These are phyloP conservation scores for Mrakia gelida DNA, from an alignment of 768 basidiomycete genomes.

Conservation along the genomic window DNA sequence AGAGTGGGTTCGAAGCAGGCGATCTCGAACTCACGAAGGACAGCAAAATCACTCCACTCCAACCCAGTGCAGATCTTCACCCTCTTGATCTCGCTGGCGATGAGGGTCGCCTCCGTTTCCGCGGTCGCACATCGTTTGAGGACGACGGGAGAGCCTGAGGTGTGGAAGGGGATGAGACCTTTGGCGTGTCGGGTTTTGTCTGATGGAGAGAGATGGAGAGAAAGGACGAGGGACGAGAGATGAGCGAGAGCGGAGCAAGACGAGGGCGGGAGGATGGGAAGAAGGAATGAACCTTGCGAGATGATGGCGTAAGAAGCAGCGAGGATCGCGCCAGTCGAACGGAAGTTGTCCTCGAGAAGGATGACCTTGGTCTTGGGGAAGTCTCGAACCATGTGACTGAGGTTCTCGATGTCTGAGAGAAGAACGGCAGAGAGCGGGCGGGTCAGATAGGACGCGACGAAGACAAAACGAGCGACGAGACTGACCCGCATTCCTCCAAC, in stretches of 20 bases:
- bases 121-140: constrained; percentile 50
- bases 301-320: constrained; percentile 70
- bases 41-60: constrained; percentile 69
- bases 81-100: constrained; percentile 73
- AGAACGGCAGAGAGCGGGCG: not conserved
- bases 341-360: constrained; percentile 78
- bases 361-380: constrained; percentile 64
- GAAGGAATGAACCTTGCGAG: constrained; percentile 58
- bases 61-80: constrained; percentile 69
- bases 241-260: no score
- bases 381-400: constrained; percentile 67
- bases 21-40: constrained; percentile 59
- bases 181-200: constrained; percentile 74
- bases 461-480: not conserved
- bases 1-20: not conserved
- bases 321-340: constrained; percentile 73
- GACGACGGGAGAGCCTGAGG: constrained; percentile 58
- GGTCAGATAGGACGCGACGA: constrained; percentile 37
- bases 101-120: constrained; percentile 63
- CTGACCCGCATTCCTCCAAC: constrained; percentile 69
- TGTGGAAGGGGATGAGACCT: constrained; percentile 64
- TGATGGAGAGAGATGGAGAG: constrained; percentile 38
- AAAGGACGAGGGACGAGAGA: not conserved
- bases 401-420: constrained; percentile 58
- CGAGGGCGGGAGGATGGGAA: not conserved